Evolutionary conservation across 352 stramenopile species (phyloP), one percentile per base, ranked within the genome.

Genomic region (Globisporangium camurandrum): DNA sequence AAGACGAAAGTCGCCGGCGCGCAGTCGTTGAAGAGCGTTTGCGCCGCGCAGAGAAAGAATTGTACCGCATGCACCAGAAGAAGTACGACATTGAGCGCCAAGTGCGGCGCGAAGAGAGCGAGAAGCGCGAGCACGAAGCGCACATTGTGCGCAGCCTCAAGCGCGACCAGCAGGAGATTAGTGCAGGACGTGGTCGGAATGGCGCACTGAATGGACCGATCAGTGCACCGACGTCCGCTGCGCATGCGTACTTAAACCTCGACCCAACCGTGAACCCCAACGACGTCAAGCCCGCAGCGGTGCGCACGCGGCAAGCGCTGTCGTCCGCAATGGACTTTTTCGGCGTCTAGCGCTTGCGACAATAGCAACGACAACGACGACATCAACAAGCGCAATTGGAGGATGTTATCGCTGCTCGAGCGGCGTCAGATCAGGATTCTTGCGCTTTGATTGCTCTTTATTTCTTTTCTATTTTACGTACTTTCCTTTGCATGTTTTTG

Each of bases 21-120:
- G 69, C 74, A 10, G 75, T 85, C 57, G 62, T 84, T 7, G 83
- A 93, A 55, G 83, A 93, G 51, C 75, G 83, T 10, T 64, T 93
- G 2, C 83, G 83, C 34, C 71, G 83, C 11, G 73, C 83, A 24
- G 83, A 93, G 59, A 91, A 91, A 61, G 83, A 93, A 57, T 64
- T 93, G 11, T 93, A 93, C 57, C 83, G 83, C 27, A 93, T 93
- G 83, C 83, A 91, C 66, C 83, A 93, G 64, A 90, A 90, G 63
- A 93, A 93, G 62, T 93, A 90, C 67, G 78, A 93, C 62, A 93
- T 93, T 51, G 82, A 93, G 53, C 84, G 86, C 61, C 56, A 78
- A 38, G 76, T 90, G 40, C 75, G 82, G 3, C 78, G 82, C 40
- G 82, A 93, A 46, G 82, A 93, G 69, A 90, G 56, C 57, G 82